phyloP scores from a whole-genome alignment of 2,329 filamentous ascomycete genomes.

The Fusarium solani-melongenae region DNA sequence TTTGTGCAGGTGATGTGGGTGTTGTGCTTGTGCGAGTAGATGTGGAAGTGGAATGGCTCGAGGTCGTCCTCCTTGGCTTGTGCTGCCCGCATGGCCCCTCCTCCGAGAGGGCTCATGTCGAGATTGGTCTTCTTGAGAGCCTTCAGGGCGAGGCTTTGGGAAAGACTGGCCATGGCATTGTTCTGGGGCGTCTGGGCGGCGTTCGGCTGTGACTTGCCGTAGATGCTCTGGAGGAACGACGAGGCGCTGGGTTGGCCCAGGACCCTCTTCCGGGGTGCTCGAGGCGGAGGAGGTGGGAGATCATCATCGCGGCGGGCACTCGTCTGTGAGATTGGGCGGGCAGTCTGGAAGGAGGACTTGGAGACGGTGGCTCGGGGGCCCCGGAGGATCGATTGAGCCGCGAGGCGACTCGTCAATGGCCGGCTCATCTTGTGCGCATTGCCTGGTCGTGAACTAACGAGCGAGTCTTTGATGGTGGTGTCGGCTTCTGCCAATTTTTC shows the following conservation, averaged over 20 bases:
- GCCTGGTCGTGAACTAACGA: conserved; percentile 22
- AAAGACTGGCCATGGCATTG: conserved; percentile 49
- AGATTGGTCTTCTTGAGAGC: conserved; percentile 49
- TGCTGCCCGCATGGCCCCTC: conserved; percentile 27
- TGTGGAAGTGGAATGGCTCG: conserved; percentile 85
- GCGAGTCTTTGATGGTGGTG: conserved; percentile 21
- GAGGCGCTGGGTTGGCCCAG: conserved; percentile 43
- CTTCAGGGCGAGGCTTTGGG: conserved; percentile 54
- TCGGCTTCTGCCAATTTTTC: conserved; percentile 43
- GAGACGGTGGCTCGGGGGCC: conserved; percentile 33
- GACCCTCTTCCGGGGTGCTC: conserved; percentile 31
- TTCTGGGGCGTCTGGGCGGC: conserved; percentile 30
- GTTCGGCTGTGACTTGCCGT: conserved; percentile 41
- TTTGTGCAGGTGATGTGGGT: conserved; percentile 91
- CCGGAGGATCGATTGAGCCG: conserved; percentile 53
- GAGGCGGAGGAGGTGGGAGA: conserved; percentile 31
- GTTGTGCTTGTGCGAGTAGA: conserved; percentile 92
- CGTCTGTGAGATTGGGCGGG: conserved; percentile 56
- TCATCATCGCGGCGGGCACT: conserved; percentile 41
- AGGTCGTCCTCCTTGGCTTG: conserved; percentile 51
- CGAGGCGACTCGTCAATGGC: conserved; percentile 54
- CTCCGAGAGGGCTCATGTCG: conserved; percentile 48
- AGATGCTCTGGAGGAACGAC: conserved; percentile 49
- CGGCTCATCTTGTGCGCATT: conserved; percentile 57
- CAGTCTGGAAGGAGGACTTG: conserved; percentile 34